These are phyloP conservation scores for Rhodotorula toruloides DNA, from an alignment of 768 basidiomycete species.

Conservation along the genomic window DNA sequence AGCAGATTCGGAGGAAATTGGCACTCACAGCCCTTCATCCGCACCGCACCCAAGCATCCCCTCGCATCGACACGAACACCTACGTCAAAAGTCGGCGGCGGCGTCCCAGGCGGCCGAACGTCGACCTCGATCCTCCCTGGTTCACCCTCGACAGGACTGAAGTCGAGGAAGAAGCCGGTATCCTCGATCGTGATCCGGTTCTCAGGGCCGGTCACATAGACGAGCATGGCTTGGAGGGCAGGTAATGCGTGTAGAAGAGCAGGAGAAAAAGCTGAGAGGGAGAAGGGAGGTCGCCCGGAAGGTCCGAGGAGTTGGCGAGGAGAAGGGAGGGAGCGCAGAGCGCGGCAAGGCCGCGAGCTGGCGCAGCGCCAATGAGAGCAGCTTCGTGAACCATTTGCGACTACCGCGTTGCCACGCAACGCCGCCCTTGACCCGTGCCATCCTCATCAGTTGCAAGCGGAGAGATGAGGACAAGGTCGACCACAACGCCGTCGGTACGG, in stretches of 20 bases:
- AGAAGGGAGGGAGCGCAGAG: too few relatives aligned
- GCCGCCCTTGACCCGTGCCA: too few relatives aligned
- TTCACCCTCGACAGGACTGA: not conserved
- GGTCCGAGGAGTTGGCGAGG: too few relatives aligned
- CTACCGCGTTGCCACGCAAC: too few relatives aligned
- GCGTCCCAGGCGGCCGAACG: not conserved
- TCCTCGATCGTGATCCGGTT: slow-evolving; percentile 6
- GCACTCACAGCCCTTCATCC: not conserved
- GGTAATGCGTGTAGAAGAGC: not conserved
- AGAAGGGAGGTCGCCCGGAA: too few relatives aligned
- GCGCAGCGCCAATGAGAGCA: too few relatives aligned
- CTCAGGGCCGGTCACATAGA: not conserved
- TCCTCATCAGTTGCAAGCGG: too few relatives aligned
- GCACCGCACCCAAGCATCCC: slow-evolving; percentile 5
- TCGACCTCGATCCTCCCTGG: not conserved
- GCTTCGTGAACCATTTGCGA: too few relatives aligned
- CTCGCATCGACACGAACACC: not conserved
- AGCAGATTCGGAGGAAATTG: not conserved
- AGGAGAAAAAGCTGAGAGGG: not conserved
- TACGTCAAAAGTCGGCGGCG: not conserved
- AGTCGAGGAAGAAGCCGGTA: slow-evolving; percentile 3
- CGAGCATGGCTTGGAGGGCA: not conserved
- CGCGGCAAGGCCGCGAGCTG: too few relatives aligned
- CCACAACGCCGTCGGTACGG: too few relatives aligned
- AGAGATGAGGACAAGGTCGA: too few relatives aligned